Evolutionary conservation across 306 rosid species (phyloP).

Genomic region (Dalbergia cultrata): DNA sequence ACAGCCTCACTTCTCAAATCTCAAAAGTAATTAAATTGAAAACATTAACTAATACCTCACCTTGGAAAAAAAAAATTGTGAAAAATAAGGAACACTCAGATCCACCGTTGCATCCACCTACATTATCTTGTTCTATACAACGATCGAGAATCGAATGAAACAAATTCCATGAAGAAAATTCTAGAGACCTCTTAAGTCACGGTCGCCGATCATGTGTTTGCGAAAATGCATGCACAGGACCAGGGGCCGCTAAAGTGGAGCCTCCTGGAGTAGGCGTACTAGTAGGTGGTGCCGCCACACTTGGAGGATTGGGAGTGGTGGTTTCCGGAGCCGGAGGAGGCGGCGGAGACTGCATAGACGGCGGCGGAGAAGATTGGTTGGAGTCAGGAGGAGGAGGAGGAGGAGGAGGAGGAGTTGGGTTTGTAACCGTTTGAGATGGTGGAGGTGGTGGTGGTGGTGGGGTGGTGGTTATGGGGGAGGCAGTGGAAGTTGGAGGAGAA

Average conservation of each 20-base stretch:
- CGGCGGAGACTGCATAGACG: constrained; percentile 36
- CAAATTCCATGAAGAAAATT: constrained; percentile 28
- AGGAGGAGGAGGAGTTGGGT: constrained; percentile 44
- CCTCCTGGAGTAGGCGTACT: constrained; percentile 64
- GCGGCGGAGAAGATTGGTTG: constrained; percentile 24
- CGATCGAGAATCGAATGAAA: constrained; percentile 20
- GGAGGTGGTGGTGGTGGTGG: constrained; percentile 17
- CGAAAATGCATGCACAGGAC: constrained; percentile 62
- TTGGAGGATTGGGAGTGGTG: constrained; percentile 38
- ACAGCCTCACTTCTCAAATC: not conserved
- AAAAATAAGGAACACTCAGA: constrained; percentile 4
- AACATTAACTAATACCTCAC: not conserved
- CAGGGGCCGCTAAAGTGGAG: constrained; percentile 53
- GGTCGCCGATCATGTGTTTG: not conserved
- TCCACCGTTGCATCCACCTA: constrained; percentile 25
- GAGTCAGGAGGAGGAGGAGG: constrained; percentile 59
- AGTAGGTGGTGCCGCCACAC: constrained; percentile 61
- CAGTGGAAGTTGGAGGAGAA: constrained; percentile 44
- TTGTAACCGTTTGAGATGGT: constrained; percentile 27
- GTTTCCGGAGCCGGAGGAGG: constrained; percentile 43
- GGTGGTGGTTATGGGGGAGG: not conserved
- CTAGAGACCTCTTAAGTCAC: constrained; percentile 32
- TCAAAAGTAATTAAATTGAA: not conserved
- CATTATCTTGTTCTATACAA: constrained; percentile 24
- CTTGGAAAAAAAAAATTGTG: not conserved